Evolutionary conservation across 2,329 filamentous ascomycete species (phyloP).

Genomic region (Cladorrhinum sp.): DNA sequence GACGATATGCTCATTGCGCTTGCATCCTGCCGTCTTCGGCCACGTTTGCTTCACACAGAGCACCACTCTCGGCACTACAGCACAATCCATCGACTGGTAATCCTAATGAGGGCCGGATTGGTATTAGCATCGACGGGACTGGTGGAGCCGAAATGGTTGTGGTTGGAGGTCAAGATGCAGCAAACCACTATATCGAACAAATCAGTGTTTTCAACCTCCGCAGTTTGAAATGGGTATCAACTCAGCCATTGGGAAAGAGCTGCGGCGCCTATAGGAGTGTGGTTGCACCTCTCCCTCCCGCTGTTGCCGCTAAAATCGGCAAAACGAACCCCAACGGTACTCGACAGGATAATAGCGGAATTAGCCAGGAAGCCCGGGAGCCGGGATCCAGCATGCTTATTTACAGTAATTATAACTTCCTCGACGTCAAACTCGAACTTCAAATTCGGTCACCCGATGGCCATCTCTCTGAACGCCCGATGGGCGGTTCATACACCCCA

Average conservation of each 20-base stretch:
- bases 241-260: slow-evolving; percentile 79
- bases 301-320: slow-evolving; percentile 64
- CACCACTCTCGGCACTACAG: slow-evolving; percentile 80
- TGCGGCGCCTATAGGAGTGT: slow-evolving; percentile 97
- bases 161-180: slow-evolving; percentile 91
- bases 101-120: slow-evolving; percentile 82
- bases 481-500: slow-evolving; percentile 82
- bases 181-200: slow-evolving; percentile 99
- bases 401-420: slow-evolving; percentile 98
- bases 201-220: slow-evolving; percentile 97
- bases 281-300: slow-evolving; percentile 74
- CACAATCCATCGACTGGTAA: slow-evolving; percentile 82
- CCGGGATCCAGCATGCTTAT: slow-evolving; percentile 79
- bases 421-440: slow-evolving; percentile 93
- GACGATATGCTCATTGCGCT: slow-evolving; percentile 94
- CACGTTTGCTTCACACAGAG: slow-evolving; percentile 78
- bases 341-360: slow-evolving; percentile 42
- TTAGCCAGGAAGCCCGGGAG: slow-evolving; percentile 54
- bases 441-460: slow-evolving; percentile 86
- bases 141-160: slow-evolving; percentile 97
- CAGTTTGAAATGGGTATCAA: slow-evolving; percentile 93
- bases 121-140: slow-evolving; percentile 82
- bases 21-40: slow-evolving; percentile 87
- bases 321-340: slow-evolving; percentile 47
- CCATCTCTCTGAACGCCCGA: slow-evolving; percentile 77